These are phyloP conservation scores for Coccomyxa subellipsoidea DNA, from an alignment of 163 green algal genomes.

Conservation along the genomic window DNA sequence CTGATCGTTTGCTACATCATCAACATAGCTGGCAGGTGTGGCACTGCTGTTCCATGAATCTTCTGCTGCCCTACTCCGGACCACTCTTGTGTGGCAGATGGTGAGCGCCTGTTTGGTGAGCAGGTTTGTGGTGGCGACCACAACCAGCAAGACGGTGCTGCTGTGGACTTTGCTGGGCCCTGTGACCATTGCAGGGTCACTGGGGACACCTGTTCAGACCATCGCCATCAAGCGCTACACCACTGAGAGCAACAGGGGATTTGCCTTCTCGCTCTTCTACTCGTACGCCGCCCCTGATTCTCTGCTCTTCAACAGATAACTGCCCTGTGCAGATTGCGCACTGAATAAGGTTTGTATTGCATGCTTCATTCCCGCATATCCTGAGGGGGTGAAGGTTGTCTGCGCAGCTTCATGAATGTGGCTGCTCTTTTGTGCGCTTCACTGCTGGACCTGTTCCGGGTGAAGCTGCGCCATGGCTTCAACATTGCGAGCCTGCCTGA, in stretches of 20 bases:
- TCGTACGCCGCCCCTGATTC: too few species aligned
- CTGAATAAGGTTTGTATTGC: too few species aligned
- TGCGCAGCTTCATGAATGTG: slow-evolving; percentile 52
- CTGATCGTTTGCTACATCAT: not conserved
- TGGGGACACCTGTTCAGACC: slow-evolving; percentile 58
- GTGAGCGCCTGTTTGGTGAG: not conserved
- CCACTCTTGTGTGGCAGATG: too few species aligned
- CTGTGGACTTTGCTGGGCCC: slow-evolving; percentile 44
- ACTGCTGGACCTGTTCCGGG: slow-evolving; percentile 52
- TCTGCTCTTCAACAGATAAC: too few species aligned
- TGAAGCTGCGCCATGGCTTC: slow-evolving; percentile 39
- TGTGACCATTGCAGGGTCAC: slow-evolving; percentile 37
- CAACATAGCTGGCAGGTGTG: not conserved
- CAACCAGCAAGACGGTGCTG: slow-evolving; percentile 29
- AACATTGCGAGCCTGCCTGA: slow-evolving; percentile 17
- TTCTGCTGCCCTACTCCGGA: too few species aligned
- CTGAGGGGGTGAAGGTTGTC: too few species aligned
- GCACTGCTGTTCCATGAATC: too few species aligned
- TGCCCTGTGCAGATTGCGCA: too few species aligned
- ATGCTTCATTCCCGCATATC: too few species aligned
- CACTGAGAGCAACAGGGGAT: slow-evolving; percentile 22
- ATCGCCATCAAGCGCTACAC: slow-evolving; percentile 31
- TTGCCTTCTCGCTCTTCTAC: slow-evolving; percentile 65
- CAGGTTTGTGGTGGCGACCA: slow-evolving; percentile 45
- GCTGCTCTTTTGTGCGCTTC: slow-evolving; percentile 44